Evolutionary conservation across 2,329 filamentous ascomycete genomes (phyloP), one percentile per base, ranked within the genome.

Genomic region (Ascosphaera pollenicola): DNA sequence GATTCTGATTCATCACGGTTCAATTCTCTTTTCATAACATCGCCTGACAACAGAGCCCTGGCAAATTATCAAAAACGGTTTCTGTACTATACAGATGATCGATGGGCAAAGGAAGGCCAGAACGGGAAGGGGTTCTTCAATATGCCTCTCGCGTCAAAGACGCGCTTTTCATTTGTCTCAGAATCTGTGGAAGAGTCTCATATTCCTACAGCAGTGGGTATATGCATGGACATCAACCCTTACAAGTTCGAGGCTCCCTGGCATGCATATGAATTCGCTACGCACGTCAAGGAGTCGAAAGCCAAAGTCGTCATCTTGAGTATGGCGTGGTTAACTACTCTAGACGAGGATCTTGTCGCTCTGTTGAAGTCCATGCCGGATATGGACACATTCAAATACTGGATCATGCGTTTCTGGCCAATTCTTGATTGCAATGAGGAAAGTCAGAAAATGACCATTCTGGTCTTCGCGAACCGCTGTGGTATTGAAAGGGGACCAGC

Each of bases 21-120:
- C 56, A 77, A 77, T 49, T 65, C 67, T 7, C 63, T 68, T 3
- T 62, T 76, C 15, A 67, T 71, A 17, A 62, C 75, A 18, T 60
- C 62, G n/a, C 63, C 69, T 3, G 46, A 51, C 0, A 73, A 72
- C 3, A 48, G 60, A n/a, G 55, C 73, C 2, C 46, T 75, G 10
- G 56, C 60, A 35, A 72, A 74, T 48, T 75, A 76, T 54, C 67
- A 71, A 44, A 77, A 77, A 51, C 62, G 63, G 8, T 75, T 75
- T 47, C 63, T 77, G 43, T 77, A 75, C 58, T 75, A 73, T 53
- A 75, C 72, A 6, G 73, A 77, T 47, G 72, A 75, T 48, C 69
- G 66, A 1, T 77, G 73, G 73, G 69, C 72, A 2, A 48, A 57
- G 13, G 69, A 73, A 55, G 67, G 2, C 42, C 43, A 7, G 43